Conservation (phyloP, 2,329 filamentous ascomycete genomes). For the Pseudonectria buxi region DNA sequence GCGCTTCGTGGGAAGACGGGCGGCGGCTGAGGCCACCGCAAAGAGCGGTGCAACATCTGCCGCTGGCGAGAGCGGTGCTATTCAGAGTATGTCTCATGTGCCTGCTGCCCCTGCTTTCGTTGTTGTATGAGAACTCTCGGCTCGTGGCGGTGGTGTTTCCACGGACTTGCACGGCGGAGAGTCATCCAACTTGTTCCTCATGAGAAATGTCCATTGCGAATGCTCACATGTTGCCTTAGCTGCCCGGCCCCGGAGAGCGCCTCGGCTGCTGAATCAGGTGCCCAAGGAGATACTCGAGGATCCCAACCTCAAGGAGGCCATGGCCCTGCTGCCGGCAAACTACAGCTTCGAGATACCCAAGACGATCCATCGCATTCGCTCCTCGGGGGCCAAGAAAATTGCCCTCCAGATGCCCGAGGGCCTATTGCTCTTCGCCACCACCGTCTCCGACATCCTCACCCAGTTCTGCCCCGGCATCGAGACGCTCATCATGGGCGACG, state of each 20-base stretch:
- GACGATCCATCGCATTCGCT: conserved; percentile 89
- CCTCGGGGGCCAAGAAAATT: conserved; percentile 69
- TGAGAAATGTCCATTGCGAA: no score
- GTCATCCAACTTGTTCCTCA: no score
- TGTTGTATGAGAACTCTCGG: no score
- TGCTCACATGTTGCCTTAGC: conserved; percentile 40
- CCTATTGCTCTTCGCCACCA: conserved; percentile 89
- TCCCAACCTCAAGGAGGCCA: conserved; percentile 76
- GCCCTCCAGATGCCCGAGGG: conserved; percentile 98
- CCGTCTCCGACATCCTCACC: conserved; percentile 91
- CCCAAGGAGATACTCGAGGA: conserved; percentile 82
- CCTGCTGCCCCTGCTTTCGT: conserved; percentile 1
- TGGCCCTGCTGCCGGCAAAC: conserved; percentile 82
- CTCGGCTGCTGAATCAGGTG: conserved; percentile 83
- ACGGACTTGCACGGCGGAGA: no score
- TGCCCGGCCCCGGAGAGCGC: conserved; percentile 62
- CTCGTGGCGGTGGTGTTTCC: no score
- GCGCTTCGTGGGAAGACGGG: conserved; percentile 79
- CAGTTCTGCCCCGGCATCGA: conserved; percentile 89
- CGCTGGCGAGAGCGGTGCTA: conserved; percentile 24
- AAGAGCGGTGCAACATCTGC: conserved; percentile 30
- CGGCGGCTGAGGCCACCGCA: conserved; percentile 56
- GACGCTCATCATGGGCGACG: conserved; percentile 97
- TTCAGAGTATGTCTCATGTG: conserved; percentile 43
- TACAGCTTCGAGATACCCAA: conserved; percentile 99